These are phyloP conservation scores for Pseudogymnoascus sp. DNA, from an alignment of 2,329 filamentous ascomycete genomes.

Conservation along the genomic window DNA sequence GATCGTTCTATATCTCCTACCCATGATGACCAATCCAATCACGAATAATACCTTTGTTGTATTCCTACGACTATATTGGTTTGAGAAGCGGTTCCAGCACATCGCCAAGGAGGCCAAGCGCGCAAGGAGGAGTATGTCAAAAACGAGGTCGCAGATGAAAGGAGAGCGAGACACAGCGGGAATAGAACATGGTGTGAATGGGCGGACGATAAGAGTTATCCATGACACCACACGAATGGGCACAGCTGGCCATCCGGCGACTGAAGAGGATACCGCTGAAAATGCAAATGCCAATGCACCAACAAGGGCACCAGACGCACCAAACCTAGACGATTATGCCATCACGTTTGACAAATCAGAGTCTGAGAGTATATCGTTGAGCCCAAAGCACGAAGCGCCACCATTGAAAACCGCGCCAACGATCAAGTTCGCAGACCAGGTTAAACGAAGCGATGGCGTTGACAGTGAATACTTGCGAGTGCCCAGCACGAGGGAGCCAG, in stretches of 20 bases:
- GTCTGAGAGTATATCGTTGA: background rate
- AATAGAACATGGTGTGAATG: constrained; percentile 52
- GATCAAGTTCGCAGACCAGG: constrained; percentile 60
- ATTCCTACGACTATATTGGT: constrained; percentile 92
- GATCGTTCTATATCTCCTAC: constrained; percentile 60
- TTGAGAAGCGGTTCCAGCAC: constrained; percentile 88
- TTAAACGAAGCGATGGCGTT: constrained; percentile 51
- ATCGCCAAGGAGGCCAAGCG: constrained; percentile 66
- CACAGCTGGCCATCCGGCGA: background rate
- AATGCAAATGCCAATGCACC: background rate
- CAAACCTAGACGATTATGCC: background rate
- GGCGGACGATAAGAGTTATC: constrained; percentile 58
- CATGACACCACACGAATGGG: constrained; percentile 39
- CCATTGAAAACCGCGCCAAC: constrained; percentile 16
- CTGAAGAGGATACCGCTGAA: background rate
- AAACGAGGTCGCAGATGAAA: constrained; percentile 39
- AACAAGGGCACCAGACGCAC: background rate
- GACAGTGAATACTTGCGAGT: constrained; percentile 44
- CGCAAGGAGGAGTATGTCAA: constrained; percentile 54
- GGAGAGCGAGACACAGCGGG: constrained; percentile 33
- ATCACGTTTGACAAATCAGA: constrained; percentile 8
- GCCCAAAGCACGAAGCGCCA: background rate
- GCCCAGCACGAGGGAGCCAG: constrained; percentile 48
- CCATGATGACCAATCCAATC: constrained; percentile 73
- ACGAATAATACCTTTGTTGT: constrained; percentile 80